Evolutionary conservation across 2,329 filamentous ascomycete genomes (phyloP).

Genomic region (Orbilia blumenaviensis): DNA sequence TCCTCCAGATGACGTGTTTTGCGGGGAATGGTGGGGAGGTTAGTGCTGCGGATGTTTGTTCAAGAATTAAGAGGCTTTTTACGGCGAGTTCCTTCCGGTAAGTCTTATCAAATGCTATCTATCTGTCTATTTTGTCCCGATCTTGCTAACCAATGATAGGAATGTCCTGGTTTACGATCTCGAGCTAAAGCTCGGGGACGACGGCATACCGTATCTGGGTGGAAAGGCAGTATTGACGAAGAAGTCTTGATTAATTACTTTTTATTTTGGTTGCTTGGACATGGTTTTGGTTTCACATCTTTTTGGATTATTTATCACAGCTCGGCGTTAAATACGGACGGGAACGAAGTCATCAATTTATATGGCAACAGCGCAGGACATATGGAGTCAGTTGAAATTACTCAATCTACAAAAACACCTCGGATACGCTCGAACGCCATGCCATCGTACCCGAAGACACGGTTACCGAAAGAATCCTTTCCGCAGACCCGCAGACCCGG

Average conservation of each 20-base stretch:
- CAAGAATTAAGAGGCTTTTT: conserved; percentile 49
- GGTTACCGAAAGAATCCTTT: conserved; percentile 41
- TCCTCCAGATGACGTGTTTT: conserved; percentile 53
- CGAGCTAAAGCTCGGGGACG: conserved; percentile 45
- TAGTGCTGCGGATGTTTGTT: conserved; percentile 49
- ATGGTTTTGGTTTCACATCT: neutral
- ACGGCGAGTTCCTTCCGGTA: conserved; percentile 50
- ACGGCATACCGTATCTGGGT: conserved; percentile 34
- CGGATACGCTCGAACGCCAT: neutral
- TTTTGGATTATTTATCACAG: neutral
- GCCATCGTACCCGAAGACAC: neutral
- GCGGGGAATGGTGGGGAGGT: conserved; percentile 44
- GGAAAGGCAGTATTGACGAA: conserved; percentile 51
- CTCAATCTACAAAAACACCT: neutral
- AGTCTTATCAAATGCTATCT: conserved; percentile 4
- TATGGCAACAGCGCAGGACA: neutral
- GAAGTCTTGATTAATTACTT: conserved; percentile 37
- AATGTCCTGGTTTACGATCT: conserved; percentile 50
- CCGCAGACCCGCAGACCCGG: conserved; percentile 5
- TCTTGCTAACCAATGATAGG: conserved; percentile 22
- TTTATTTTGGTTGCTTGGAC: neutral
- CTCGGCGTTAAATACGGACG: neutral
- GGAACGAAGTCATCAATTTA: neutral
- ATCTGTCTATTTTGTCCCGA: neutral
- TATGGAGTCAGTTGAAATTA: neutral